A percentile compares a stretch with the other conserved stretches of the same genome.
Evolutionary conservation across 2,329 filamentous ascomycete species (phyloP).

Genomic region (Beauveria sp.): DNA sequence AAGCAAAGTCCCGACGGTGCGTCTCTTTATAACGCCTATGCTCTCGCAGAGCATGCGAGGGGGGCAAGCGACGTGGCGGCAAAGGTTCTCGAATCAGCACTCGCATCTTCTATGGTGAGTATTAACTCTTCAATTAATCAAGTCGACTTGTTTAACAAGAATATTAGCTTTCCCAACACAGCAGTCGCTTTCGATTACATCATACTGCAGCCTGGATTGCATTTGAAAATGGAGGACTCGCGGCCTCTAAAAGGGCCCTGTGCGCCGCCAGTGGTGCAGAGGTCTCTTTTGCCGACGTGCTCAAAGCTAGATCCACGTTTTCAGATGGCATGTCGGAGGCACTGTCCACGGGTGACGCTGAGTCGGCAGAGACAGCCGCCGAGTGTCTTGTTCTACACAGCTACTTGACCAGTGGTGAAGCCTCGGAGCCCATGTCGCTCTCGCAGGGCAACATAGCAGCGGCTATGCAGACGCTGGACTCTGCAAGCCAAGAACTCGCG

Average conservation of each 20-base stretch:
- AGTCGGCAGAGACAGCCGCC: conserved; percentile 45
- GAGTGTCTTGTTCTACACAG: conserved; percentile 58
- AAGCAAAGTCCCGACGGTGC: conserved; percentile 58
- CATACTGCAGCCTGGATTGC: conserved; percentile 59
- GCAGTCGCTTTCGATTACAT: neutral
- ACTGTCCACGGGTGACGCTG: conserved; percentile 40
- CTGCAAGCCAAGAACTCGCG: conserved; percentile 35
- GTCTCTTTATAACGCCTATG: conserved; percentile 71
- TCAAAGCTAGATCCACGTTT: conserved; percentile 36
- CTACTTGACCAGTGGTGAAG: conserved; percentile 49
- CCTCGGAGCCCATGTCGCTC: conserved; percentile 35
- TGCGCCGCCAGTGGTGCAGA: conserved; percentile 21
- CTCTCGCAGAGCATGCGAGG: conserved; percentile 57
- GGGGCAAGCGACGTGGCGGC: conserved; percentile 50
- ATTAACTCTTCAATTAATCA: too few relatives aligned
- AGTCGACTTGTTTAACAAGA: neutral
- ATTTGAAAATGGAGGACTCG: conserved; percentile 29
- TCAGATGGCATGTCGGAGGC: conserved; percentile 46
- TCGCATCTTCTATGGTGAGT: conserved; percentile 31
- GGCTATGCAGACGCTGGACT: conserved; percentile 34
- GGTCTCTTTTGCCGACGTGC: neutral
- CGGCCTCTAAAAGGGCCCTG: conserved; percentile 22
- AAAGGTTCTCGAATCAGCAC: conserved; percentile 59
- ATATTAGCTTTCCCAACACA: neutral
- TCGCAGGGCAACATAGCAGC: conserved; percentile 49